Conservation (phyloP, 2,329 filamentous ascomycete genomes). For the Helicocarpus griseus region DNA sequence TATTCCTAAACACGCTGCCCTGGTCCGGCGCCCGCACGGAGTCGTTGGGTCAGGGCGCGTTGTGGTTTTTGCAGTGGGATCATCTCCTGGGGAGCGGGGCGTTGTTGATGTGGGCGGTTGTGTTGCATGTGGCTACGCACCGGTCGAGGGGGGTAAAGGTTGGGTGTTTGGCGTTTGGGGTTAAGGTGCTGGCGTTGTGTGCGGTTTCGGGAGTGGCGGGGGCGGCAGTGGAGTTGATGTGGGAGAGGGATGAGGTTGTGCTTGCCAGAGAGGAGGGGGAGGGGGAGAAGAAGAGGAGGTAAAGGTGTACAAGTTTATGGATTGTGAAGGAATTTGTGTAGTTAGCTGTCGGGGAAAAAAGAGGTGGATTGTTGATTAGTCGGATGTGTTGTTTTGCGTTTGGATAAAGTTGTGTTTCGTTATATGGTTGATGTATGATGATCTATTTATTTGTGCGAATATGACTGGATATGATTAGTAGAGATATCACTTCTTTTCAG, state of each 20-base stretch:
- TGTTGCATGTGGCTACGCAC: constrained; percentile 25
- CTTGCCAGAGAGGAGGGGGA: constrained; percentile 24
- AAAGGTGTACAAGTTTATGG: constrained; percentile 18
- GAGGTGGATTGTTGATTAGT: not conserved
- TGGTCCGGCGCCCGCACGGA: constrained; percentile 20
- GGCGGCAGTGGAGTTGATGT: constrained; percentile 37
- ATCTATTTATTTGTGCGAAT: too few relatives aligned
- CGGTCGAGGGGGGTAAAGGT: constrained; percentile 16
- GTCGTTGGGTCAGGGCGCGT: constrained; percentile 32
- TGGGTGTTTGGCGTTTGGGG: constrained; percentile 17
- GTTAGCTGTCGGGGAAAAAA: too few relatives aligned
- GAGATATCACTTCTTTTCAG: too few relatives aligned
- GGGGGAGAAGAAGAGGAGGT: constrained; percentile 22
- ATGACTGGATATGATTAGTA: too few relatives aligned
- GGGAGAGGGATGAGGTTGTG: constrained; percentile 41
- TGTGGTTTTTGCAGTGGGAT: constrained; percentile 43
- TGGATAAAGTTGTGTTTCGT: too few relatives aligned
- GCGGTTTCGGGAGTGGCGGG: constrained; percentile 36
- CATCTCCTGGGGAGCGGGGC: constrained; percentile 34
- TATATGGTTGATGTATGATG: too few relatives aligned
- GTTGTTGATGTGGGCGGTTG: constrained; percentile 37
- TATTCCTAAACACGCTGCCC: constrained; percentile 32
- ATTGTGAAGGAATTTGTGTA: too few relatives aligned
- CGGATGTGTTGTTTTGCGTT: not conserved
- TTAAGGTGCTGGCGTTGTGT: constrained; percentile 28